These are phyloP conservation scores for Carex sylvatica DNA, from an alignment of 202 grass and related monocot genomes.

Conservation along the genomic window DNA sequence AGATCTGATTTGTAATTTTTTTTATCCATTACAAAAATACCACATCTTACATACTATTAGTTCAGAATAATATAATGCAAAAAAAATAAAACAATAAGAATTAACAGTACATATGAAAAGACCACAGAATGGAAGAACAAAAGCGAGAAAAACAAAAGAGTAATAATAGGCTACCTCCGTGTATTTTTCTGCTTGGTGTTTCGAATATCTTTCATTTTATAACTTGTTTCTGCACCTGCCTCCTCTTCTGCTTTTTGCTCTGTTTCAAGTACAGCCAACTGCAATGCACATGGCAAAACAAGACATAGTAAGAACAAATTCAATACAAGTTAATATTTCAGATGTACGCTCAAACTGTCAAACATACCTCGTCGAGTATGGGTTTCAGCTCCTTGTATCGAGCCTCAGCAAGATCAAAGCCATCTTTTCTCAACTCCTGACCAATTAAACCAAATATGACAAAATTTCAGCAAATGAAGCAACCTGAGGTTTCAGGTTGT, in stretches of 20 bases:
- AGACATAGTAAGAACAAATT: neutral
- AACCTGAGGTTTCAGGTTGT: neutral
- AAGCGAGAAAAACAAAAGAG: neutral
- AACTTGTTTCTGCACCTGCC: slow-evolving; percentile 51
- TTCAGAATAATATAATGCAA: neutral
- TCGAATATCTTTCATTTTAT: slow-evolving; percentile 51
- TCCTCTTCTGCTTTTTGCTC: slow-evolving; percentile 96
- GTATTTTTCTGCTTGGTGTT: slow-evolving; percentile 62
- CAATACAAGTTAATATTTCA: neutral
- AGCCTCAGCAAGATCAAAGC: slow-evolving; percentile 84
- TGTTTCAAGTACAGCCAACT: slow-evolving; percentile 82
- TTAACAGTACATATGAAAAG: neutral
- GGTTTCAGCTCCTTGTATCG: slow-evolving; percentile 92
- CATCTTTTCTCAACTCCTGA: slow-evolving; percentile 96
- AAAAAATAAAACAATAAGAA: neutral
- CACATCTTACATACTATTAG: slow-evolving; percentile 5
- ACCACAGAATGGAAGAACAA: neutral
- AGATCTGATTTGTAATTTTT: too few species aligned
- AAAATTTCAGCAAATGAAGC: neutral
- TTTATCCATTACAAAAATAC: neutral
- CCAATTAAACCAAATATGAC: slow-evolving; percentile 5
- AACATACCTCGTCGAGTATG: slow-evolving; percentile 86
- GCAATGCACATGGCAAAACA: slow-evolving; percentile 17
- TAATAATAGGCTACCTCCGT: slow-evolving; percentile 32
- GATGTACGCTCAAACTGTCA: neutral